phyloP scores from a whole-genome alignment of 75 land plant species.

The Cupressus sempervirens region DNA sequence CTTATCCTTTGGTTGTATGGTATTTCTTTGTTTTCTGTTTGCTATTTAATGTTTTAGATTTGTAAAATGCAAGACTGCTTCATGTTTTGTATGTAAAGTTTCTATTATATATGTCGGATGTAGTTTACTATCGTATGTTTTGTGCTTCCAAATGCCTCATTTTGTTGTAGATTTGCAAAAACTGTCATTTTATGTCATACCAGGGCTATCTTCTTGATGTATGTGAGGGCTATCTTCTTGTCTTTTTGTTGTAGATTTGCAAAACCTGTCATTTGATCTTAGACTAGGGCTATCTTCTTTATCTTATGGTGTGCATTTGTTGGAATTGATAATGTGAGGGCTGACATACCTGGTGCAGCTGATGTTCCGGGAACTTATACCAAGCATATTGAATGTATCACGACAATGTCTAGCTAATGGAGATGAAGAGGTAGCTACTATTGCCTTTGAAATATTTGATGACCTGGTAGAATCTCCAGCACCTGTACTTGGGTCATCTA shows the following conservation, averaged over 20 bases:
- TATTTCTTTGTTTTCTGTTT: not conserved
- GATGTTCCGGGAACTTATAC: slow-evolving; percentile 82
- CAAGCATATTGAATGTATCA: slow-evolving; percentile 82
- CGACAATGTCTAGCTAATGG: slow-evolving; percentile 85
- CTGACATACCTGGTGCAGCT: slow-evolving; percentile 36
- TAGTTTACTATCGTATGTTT: not conserved
- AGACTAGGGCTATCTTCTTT: not conserved
- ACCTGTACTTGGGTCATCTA: slow-evolving; percentile 87
- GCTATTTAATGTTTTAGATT: not conserved
- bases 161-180: not conserved
- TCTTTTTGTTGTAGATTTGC: not conserved
- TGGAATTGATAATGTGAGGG: not conserved
- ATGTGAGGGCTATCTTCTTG: not conserved
- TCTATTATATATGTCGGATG: too few relatives aligned
- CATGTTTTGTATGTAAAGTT: not conserved
- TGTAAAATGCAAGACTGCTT: not conserved
- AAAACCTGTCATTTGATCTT: not conserved
- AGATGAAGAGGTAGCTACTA: slow-evolving; percentile 83
- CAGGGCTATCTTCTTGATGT: not conserved
- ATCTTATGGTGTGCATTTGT: not conserved
- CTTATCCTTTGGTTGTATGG: not conserved
- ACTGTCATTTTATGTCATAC: not conserved
- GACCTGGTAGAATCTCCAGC: slow-evolving; percentile 98
- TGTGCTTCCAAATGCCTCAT: not conserved
- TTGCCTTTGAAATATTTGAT: slow-evolving; percentile 98